Base-by-base conservation (phyloP, 495 filamentous ascomycete genomes). In the Annulohypoxylon bovei region DNA sequence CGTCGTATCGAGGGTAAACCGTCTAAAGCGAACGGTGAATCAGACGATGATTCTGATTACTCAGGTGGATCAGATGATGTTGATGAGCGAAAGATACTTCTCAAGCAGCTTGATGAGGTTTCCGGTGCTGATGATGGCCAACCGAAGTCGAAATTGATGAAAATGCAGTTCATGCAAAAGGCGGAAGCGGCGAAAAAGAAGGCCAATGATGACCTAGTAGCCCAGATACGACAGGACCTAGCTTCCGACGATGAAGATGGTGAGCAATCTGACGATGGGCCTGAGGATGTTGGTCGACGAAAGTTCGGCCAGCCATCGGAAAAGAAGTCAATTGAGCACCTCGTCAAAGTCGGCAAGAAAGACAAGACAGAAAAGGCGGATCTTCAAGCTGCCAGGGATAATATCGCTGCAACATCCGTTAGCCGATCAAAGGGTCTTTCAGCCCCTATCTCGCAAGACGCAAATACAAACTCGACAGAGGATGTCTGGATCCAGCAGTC, bases 171-270 rank as follows among this genome's bases (percentile, higher is more conserved):
- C 75, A 99, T 99, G 95, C 88, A 89, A 68, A 92, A 89, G 42
- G 94, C 93, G 11, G 93, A 98, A 67, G 91, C 89, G 9, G 82
- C 87, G 39, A 87, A 86, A 68, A 94, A 89, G 75, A 88, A 88
- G 57, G 83, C 88, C 65, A 98, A 98, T 60, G 92, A 97, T 72
- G 90, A 91, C 39, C 87, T 92, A 40, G 80, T 95, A n/a, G 88
- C 90, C 62, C 81, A 87, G 55, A 85, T 98, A 25, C 87, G 91
- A 39, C 87, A 88, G 65, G 92, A 97, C 33, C 81, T 97, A 1
- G 88, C 77, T 27, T 81, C 81, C n/a, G 82, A 84, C 35, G 78
- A 77, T 6, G 83, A 84, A n/a, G 81, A 76, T 32, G 71, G 70
- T 2, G 85, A 87, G 37, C 87, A 86, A 5, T 81, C 81, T 7